Base-by-base conservation (phyloP, 2,329 filamentous ascomycete genomes). In the Trichoderma pleuroti region DNA sequence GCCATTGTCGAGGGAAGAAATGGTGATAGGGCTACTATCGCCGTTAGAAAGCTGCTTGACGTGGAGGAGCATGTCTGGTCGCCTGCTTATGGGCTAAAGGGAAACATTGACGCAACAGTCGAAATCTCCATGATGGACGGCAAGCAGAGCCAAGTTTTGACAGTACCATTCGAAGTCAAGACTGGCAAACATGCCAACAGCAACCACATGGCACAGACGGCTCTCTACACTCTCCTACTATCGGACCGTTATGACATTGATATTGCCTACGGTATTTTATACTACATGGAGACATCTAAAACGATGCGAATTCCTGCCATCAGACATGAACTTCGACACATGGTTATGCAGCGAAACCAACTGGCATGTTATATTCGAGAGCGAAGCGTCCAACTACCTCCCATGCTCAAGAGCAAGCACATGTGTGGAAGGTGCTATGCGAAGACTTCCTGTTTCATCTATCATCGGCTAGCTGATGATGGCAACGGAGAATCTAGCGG, bases 11-110 rank as follows among this genome's bases (percentile, higher is more conserved):
- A 93, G 74, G 93, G 94, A 74, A 88, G 92, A 60, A 91, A 94
- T 77, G 92, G 91, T 52, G 88, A 91, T 67, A 91, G 90, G 74
- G 88, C 91, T 12, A 91, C 87, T 70, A 91, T 98, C 87, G 94
- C 92, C 75, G 90, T 99, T 75, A 97, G 91, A 76, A 99, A 98
- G 78, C 85, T 99, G 32, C 90, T 99, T 16, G 96, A 98, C 78
- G 93, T 99, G 11, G 96, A 99, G 79, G 96, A 99, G 80, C 96
- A 98, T 78, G 90, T 99, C 32, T 99, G 96, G 96, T 98, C 95
- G 8, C 96, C 96, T 0, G 95, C 94, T 89, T 99, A 97, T 78
- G 96, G 96, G 0, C 85, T 99, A 18, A 99, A 99, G 80, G 96
- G 96, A 34, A 99, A 98, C 76, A 96, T 99, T 72, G 96, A 99